Percentiles rank a stretch among this genome's conserved stretches.
These are phyloP conservation scores for Meyerozyma elateridarum DNA, from an alignment of 1,139 yeast genomes.

Conservation along the genomic window DNA sequence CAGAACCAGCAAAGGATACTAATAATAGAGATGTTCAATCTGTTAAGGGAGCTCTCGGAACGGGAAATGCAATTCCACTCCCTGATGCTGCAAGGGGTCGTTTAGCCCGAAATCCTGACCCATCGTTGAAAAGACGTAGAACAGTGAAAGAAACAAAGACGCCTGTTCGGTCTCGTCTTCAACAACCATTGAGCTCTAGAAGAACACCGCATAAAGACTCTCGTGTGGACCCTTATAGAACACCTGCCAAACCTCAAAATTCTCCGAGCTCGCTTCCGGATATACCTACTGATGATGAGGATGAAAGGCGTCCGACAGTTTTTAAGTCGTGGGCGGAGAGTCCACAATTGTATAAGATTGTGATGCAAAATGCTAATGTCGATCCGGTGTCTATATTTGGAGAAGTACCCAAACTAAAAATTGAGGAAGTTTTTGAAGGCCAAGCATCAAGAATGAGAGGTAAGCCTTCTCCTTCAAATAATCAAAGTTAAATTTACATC, in stretches of 20 bases:
- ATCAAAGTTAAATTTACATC: not conserved
- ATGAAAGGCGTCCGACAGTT: conserved; percentile 33
- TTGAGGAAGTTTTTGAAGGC: conserved; percentile 63
- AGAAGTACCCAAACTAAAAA: conserved; percentile 61
- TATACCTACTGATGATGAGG: conserved; percentile 47
- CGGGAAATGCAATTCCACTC: conserved; percentile 31
- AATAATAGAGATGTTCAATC: conserved; percentile 6
- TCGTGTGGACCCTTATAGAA: not conserved
- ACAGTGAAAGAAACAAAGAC: conserved; percentile 8
- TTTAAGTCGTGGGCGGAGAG: conserved; percentile 72
- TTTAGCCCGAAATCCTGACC: conserved; percentile 8
- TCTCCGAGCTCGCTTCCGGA: conserved; percentile 35
- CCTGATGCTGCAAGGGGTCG: conserved; percentile 35
- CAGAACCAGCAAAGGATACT: not conserved
- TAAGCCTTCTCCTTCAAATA: conserved; percentile 49
- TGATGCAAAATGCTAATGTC: conserved; percentile 53
- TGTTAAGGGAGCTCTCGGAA: not conserved
- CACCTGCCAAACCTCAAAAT: conserved; percentile 3
- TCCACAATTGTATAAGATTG: conserved; percentile 50
- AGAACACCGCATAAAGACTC: not conserved
- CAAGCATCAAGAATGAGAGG: conserved; percentile 47
- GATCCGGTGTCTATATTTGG: conserved; percentile 80
- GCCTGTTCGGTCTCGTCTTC: conserved; percentile 8
- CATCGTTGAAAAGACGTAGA: conserved; percentile 6
- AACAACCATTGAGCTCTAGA: too few species aligned